Conservation (phyloP, 208 protist genomes). For the Borovskyia barvae region DNA sequence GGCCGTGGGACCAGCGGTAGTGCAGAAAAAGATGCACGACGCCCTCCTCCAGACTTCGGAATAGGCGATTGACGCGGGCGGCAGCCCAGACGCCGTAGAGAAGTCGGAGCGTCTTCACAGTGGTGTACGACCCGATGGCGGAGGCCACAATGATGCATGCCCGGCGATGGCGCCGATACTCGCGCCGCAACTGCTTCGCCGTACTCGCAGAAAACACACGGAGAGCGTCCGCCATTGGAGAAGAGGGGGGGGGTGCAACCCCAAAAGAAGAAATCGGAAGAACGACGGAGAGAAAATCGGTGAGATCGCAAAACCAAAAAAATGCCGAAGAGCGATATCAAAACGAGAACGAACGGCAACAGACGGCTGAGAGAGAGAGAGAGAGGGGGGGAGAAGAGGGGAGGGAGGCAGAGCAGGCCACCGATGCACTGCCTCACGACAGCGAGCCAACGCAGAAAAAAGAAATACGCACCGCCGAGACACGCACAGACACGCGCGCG, state of each 20-base stretch:
- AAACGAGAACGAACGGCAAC: too few species aligned
- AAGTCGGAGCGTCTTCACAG: conserved; percentile 27
- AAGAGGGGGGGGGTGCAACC: background rate
- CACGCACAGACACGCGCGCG: too few species aligned
- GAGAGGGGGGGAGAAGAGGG: too few species aligned
- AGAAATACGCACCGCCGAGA: too few species aligned
- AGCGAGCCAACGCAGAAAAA: too few species aligned
- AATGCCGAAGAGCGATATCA: too few species aligned
- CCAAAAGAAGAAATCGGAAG: conserved; percentile 20
- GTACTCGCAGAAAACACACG: background rate
- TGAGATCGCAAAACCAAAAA: too few species aligned
- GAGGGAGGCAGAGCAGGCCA: too few species aligned
- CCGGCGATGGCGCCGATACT: conserved; percentile 32
- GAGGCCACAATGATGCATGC: conserved; percentile 25
- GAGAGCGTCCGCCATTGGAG: conserved; percentile 3
- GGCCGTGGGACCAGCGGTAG: conserved; percentile 69
- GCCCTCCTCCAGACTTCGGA: conserved; percentile 47
- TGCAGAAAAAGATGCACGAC: conserved; percentile 69
- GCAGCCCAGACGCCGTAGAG: conserved; percentile 18
- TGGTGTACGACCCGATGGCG: conserved; percentile 27
- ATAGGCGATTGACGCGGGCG: conserved; percentile 22
- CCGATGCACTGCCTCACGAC: too few species aligned
- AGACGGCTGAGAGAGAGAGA: too few species aligned
- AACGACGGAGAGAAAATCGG: too few species aligned
- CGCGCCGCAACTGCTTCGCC: conserved; percentile 19